These are phyloP conservation scores for Metschnikowia cerradonensis DNA, from an alignment of 805 yeast species.

Conservation along the genomic window DNA sequence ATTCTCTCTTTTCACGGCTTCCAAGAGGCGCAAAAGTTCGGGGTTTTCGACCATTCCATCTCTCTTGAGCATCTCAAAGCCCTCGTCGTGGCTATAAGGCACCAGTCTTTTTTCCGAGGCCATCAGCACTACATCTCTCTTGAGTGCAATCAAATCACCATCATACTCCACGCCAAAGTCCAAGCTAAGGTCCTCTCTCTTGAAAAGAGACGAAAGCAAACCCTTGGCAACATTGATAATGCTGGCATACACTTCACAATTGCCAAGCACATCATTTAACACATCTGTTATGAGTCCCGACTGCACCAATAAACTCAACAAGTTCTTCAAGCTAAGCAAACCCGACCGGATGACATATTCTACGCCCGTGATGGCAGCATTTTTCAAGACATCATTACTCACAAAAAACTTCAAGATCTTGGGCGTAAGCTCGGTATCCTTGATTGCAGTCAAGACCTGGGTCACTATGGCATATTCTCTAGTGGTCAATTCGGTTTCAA, in stretches of 20 bases:
- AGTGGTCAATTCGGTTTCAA: conserved; percentile 24
- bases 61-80: conserved; percentile 12
- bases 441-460: conserved; percentile 33
- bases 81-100: conserved; percentile 12
- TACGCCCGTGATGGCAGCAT: conserved; percentile 20
- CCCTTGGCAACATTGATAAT: conserved; percentile 30
- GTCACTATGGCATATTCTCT: conserved; percentile 41
- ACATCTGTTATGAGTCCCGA: conserved; percentile 34
- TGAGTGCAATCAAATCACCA: background rate
- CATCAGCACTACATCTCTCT: background rate
- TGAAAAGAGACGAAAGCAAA: conserved; percentile 15
- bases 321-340: conserved; percentile 26
- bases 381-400: conserved; percentile 23
- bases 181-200: conserved; percentile 4
- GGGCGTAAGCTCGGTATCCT: conserved; percentile 36
- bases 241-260: conserved; percentile 35
- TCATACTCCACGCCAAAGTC: background rate
- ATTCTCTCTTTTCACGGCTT: conserved; percentile 9
- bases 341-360: conserved; percentile 29
- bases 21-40: conserved; percentile 4
- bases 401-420: conserved; percentile 31
- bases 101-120: background rate
- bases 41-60: conserved; percentile 12
- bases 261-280: conserved; percentile 33
- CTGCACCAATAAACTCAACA: conserved; percentile 35